Base-by-base conservation (phyloP, 2,329 filamentous ascomycete genomes). In the Fusarium miscanthi region DNA sequence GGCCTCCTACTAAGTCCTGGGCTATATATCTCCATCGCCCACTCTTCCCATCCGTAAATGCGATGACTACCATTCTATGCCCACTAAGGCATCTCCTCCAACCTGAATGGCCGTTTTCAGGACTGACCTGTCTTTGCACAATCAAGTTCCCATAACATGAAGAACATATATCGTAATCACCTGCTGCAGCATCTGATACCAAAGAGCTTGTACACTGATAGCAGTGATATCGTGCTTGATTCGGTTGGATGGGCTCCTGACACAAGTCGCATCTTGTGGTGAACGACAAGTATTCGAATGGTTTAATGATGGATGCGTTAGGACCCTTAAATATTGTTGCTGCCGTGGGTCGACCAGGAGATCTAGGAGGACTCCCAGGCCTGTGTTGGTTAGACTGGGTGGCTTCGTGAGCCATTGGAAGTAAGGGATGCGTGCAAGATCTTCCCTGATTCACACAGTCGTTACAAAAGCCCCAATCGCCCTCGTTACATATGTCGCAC, bases 401-500 rank as follows among this genome's bases (percentile, higher is more conserved):
- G 33, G 83, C 80, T 48, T 88, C 85, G 73, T 94, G 92, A 2
- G 91, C 89, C 48, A 97, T 84, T 0, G 95, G 94, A 2, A 97
- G 84, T 2, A 98, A 85, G 11, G 92, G 87, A 78, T 98, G 95
- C 0, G 91, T 93, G 81, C 95, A 98, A 66, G 91, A 92, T 66
- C 87, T 87, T 21, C 94, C 94, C 80, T 92, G 90, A 66, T 95
- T 95, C 35, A 97, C 94, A 74, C 95, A 98, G 67, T 87, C 84
- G 76, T 95, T 94, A 82, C 95, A 98, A 79, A 94, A 98, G 0
- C 95, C 95, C 95, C 95, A 98, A 78, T 97, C 95, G 9, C 94
- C 95, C 70, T 96, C 91, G 76, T 97, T 97, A 82, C 95, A 98
- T 31, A 87, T 81, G 66, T 92, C 90, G 80, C 95, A 98, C 70